A percentile compares a stretch with the other conserved stretches of the same genome.
These are phyloP conservation scores for Wallacemonas sp. DNA, from an alignment of 208 protist species.

Conservation along the genomic window DNA sequence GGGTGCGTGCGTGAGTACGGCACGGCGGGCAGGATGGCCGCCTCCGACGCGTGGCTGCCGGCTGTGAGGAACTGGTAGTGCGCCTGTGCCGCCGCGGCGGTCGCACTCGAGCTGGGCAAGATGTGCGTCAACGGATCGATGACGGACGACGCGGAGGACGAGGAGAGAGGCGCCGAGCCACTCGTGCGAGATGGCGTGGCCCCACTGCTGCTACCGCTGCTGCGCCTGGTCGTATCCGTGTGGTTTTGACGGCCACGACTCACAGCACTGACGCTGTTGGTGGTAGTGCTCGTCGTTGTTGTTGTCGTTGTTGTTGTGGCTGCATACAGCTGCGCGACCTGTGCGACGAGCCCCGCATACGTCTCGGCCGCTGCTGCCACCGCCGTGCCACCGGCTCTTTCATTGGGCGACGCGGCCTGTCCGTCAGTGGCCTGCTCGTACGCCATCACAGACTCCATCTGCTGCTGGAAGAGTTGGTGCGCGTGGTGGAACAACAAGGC, in stretches of 20 bases:
- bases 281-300: neutral
- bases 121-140: neutral
- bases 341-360: conserved; percentile 2
- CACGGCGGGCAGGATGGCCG: neutral
- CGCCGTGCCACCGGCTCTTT: neutral
- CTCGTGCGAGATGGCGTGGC: no score
- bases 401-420: neutral
- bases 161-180: no score
- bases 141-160: neutral
- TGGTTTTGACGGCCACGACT: neutral
- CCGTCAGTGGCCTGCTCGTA: neutral
- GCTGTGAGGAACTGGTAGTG: neutral
- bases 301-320: neutral
- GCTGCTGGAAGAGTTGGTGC: conserved; percentile 14
- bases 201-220: neutral
- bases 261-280: no score
- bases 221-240: neutral
- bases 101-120: conserved; percentile 5
- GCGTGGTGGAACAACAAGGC: conserved; percentile 16
- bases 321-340: neutral
- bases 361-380: neutral
- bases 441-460: conserved; percentile 8
- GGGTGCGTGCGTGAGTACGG: neutral
- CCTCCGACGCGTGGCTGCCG: neutral
- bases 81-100: conserved; percentile 8